These are phyloP conservation scores for Centaurea solstitialis DNA, from an alignment of 129 eudicot genomes.

Conservation along the genomic window DNA sequence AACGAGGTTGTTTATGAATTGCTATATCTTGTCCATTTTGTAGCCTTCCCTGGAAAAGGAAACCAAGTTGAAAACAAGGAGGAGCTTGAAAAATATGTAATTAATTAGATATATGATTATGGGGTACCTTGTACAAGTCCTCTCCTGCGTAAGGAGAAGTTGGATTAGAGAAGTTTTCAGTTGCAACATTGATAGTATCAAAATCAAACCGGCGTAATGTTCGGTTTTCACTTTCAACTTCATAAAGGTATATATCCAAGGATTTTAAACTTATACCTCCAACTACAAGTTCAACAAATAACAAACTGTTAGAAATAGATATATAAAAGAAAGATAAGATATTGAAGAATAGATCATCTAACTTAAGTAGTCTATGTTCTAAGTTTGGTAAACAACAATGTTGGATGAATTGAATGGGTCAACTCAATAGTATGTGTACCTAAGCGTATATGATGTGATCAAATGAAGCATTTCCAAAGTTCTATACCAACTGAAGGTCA, in stretches of 20 bases:
- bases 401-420: no score
- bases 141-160: neutral
- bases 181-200: conserved; percentile 2
- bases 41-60: conserved; percentile 10
- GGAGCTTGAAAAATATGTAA: neutral
- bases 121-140: conserved; percentile 4
- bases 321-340: no score
- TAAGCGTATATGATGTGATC: neutral
- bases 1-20: neutral
- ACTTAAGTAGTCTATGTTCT: neutral
- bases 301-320: neutral
- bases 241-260: neutral
- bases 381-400: neutral
- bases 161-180: conserved; percentile 17
- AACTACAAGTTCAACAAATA: conserved; percentile 3
- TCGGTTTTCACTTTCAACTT: neutral
- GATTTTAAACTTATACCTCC: neutral
- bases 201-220: neutral
- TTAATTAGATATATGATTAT: neutral
- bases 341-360: neutral
- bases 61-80: neutral
- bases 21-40: conserved; percentile 6
- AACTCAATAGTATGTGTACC: conserved; percentile 5
- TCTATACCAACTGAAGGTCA: no score
- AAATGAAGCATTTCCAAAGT: neutral